These are phyloP conservation scores for Chlamydomonas eustigma DNA, from an alignment of 139 green algal genomes.

Conservation along the genomic window DNA sequence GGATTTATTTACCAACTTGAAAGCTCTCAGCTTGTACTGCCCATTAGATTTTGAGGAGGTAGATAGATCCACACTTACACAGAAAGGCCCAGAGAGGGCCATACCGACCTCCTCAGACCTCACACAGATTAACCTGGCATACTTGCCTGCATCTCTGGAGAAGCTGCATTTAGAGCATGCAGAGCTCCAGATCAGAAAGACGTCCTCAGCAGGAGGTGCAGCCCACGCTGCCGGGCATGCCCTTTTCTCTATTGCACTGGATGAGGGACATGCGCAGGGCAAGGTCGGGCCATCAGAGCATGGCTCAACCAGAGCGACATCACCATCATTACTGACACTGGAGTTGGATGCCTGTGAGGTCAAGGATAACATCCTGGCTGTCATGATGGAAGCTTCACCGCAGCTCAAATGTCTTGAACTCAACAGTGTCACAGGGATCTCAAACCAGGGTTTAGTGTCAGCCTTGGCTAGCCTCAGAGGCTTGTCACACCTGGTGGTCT, in stretches of 20 bases:
- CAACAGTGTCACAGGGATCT: neutral
- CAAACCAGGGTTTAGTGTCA: neutral
- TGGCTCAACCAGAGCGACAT: neutral
- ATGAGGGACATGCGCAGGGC: too few species aligned
- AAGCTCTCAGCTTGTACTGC: neutral
- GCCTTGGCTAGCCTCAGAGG: neutral
- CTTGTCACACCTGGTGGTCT: neutral
- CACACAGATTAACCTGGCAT: neutral
- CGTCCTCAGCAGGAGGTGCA: neutral
- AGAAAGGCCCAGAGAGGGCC: too few species aligned
- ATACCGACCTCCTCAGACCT: too few species aligned
- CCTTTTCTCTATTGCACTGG: too few species aligned
- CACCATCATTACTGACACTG: neutral
- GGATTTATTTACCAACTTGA: neutral
- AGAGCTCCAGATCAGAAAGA: neutral
- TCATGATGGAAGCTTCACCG: neutral
- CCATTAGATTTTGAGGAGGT: neutral
- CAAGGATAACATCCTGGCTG: neutral
- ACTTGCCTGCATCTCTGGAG: neutral
- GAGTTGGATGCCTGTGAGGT: neutral
- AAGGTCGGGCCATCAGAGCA: neutral
- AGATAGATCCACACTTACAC: too few species aligned
- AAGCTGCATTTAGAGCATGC: neutral
- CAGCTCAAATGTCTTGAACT: neutral
- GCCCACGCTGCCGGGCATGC: neutral